A percentile compares a stretch with the other conserved stretches of the same genome.
Conservation (phyloP, 306 rosid species). For the Cucumis cinereus region DNA sequence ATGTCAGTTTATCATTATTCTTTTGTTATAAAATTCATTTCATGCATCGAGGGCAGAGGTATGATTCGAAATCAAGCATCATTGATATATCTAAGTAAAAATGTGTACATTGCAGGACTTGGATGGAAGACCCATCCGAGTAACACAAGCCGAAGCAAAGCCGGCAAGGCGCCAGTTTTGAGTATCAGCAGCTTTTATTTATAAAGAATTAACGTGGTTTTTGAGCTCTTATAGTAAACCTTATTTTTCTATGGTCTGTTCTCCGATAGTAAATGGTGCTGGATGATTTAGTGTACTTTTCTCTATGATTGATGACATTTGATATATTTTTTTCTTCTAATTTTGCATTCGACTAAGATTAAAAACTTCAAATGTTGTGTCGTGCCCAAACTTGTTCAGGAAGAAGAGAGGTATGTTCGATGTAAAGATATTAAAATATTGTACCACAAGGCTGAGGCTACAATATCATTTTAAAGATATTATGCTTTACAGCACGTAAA, state of each 20-base stretch:
- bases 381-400: neutral
- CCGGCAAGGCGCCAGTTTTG: slow-evolving; percentile 60
- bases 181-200: slow-evolving; percentile 6
- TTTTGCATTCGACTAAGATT: neutral
- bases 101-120: slow-evolving; percentile 45
- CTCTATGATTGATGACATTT: neutral
- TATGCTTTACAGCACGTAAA: too few relatives aligned
- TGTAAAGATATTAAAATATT: too few relatives aligned
- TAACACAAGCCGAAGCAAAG: slow-evolving; percentile 53
- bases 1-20: neutral
- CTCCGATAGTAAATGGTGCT: neutral
- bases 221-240: neutral
- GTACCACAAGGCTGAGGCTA: too few relatives aligned
- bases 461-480: too few relatives aligned
- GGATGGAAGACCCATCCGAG: slow-evolving; percentile 72
- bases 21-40: neutral
- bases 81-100: slow-evolving; percentile 10
- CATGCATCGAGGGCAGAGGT: neutral
- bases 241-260: neutral
- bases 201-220: neutral
- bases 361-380: neutral
- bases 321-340: neutral
- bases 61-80: neutral
- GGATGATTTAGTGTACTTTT: neutral
- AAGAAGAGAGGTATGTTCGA: too few relatives aligned